A percentile compares a stretch with the other conserved stretches of the same genome.
Conservation (phyloP, 1,284 basidiomycete species). For the Pseudozyma tsukubaensis region DNA sequence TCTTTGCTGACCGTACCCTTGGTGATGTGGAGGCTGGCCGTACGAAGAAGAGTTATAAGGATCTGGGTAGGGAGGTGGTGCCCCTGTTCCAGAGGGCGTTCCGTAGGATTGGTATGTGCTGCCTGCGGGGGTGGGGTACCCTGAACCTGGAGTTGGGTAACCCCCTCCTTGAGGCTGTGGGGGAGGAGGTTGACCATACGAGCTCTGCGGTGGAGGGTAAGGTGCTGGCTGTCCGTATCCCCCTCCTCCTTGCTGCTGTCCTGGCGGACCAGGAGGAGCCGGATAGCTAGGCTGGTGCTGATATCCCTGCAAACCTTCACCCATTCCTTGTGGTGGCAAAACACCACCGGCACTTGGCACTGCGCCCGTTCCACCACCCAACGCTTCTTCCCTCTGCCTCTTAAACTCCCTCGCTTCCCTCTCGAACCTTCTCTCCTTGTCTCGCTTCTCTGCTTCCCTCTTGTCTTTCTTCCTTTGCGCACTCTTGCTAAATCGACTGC, state of each 20-base stretch:
- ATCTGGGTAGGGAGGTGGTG: constrained; percentile 35
- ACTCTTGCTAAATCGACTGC: background rate
- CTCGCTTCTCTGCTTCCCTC: constrained; percentile 22
- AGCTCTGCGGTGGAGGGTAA: background rate
- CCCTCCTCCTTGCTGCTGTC: constrained; percentile 17
- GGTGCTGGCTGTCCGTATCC: constrained; percentile 14
- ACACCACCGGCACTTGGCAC: constrained; percentile 46
- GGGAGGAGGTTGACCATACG: background rate
- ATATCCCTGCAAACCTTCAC: constrained; percentile 25
- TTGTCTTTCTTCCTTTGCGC: constrained; percentile 28
- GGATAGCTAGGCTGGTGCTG: constrained; percentile 35
- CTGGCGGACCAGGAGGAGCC: background rate
- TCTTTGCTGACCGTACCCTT: constrained; percentile 21
- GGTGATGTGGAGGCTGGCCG: constrained; percentile 4
- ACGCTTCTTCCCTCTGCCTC: constrained; percentile 24
- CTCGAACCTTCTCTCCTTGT: constrained; percentile 24
- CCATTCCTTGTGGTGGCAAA: constrained; percentile 21
- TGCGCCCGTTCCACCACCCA: constrained; percentile 13
- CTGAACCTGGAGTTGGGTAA: constrained; percentile 3
- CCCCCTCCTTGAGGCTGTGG: constrained; percentile 5
- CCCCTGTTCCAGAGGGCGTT: background rate
- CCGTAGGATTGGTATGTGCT: constrained; percentile 23
- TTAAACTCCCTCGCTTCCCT: constrained; percentile 21
- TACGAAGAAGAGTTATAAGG: constrained; percentile 9
- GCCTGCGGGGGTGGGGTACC: constrained; percentile 16